These are phyloP conservation scores for Claviceps capensis DNA, from an alignment of 2,329 filamentous ascomycete species.

Conservation along the genomic window DNA sequence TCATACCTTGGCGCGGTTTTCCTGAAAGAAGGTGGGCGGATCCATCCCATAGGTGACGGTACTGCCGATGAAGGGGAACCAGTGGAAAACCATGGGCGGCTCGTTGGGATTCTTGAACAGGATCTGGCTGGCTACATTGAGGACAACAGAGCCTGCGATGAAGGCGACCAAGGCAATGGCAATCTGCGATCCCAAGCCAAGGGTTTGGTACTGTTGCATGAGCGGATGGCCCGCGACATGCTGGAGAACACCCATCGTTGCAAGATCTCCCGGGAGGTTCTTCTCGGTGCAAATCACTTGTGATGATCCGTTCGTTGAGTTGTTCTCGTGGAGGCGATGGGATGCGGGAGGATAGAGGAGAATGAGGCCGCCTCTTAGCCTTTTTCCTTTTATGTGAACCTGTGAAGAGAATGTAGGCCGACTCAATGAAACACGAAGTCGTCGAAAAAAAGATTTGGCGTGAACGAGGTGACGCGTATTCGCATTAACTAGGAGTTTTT, in stretches of 20 bases:
- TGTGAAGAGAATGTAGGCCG: neutral
- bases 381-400: neutral
- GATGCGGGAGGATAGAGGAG: neutral
- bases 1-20: constrained; percentile 58
- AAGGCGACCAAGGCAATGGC: constrained; percentile 28
- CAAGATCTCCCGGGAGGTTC: neutral
- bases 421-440: neutral
- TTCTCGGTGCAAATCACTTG: neutral
- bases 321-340: neutral
- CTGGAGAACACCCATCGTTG: constrained; percentile 42
- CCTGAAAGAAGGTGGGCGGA: constrained; percentile 75
- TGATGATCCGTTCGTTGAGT: neutral
- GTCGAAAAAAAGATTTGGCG: neutral
- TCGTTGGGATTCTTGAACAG: constrained; percentile 72
- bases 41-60: constrained; percentile 93
- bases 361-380: neutral
- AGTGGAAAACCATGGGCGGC: constrained; percentile 69
- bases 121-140: constrained; percentile 72
- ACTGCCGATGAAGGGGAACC: constrained; percentile 73
- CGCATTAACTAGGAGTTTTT: neutral
- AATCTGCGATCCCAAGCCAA: constrained; percentile 34
- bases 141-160: constrained; percentile 43
- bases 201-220: constrained; percentile 34
- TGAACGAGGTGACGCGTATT: neutral
- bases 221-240: constrained; percentile 34